Percentiles rank a stretch among this genome's conserved stretches.
These are phyloP conservation scores for Apophysomyces variabilis DNA, from an alignment of 371 early-diverging fungal genomes.

Conservation along the genomic window DNA sequence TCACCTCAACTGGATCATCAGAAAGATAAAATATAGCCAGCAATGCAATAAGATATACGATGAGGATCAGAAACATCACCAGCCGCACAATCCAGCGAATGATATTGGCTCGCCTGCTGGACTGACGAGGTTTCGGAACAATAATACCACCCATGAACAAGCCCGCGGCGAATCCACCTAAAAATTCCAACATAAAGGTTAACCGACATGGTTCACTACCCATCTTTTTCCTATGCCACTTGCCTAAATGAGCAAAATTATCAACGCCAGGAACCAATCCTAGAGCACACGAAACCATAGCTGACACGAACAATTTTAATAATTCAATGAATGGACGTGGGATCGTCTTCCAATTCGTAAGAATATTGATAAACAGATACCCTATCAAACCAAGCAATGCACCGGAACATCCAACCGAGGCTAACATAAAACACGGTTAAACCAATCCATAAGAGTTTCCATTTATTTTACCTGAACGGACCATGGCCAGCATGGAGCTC, in stretches of 20 bases:
- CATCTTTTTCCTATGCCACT: background rate
- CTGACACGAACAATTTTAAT: slow-evolving; percentile 63
- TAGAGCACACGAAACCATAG: slow-evolving; percentile 68
- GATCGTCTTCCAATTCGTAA: slow-evolving; percentile 72
- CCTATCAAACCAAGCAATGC: slow-evolving; percentile 77
- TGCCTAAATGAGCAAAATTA: slow-evolving; percentile 79
- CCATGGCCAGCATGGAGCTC: slow-evolving; percentile 65
- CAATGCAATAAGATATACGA: slow-evolving; percentile 44
- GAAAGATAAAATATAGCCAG: slow-evolving; percentile 56
- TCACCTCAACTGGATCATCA: slow-evolving; percentile 31
- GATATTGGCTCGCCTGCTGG: slow-evolving; percentile 35
- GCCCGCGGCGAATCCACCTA: slow-evolving; percentile 70
- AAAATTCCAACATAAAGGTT: background rate
- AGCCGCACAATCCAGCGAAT: slow-evolving; percentile 44
- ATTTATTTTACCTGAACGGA: slow-evolving; percentile 26
- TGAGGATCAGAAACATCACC: slow-evolving; percentile 40
- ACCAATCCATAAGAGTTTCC: slow-evolving; percentile 21
- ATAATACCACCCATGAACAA: slow-evolving; percentile 56
- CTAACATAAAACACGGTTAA: slow-evolving; percentile 17
- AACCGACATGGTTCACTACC: too few relatives aligned
- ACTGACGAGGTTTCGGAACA: slow-evolving; percentile 42
- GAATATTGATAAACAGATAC: slow-evolving; percentile 69
- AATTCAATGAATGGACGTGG: slow-evolving; percentile 66
- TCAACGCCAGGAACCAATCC: slow-evolving; percentile 80
- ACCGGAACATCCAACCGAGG: slow-evolving; percentile 80